phyloP scores from a whole-genome alignment of 202 grass and related monocot genomes.

The Setaria italica region DNA sequence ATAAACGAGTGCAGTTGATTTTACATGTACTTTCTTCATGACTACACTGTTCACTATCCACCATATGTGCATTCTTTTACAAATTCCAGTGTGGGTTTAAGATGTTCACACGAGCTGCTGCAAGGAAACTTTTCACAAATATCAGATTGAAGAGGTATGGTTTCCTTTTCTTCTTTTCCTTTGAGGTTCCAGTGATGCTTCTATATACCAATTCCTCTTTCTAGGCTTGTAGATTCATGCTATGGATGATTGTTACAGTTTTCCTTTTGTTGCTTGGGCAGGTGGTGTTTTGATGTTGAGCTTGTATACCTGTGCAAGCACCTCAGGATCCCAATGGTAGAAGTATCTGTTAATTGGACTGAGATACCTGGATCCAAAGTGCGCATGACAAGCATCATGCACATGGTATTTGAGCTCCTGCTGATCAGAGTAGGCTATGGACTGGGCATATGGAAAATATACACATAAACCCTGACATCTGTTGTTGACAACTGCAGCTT shows the following conservation, averaged over 20 bases:
- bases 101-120: constrained; percentile 93
- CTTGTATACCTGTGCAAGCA: constrained; percentile 91
- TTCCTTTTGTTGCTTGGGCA: constrained; percentile 1
- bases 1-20: background rate
- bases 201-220: background rate
- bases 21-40: background rate
- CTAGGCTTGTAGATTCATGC: background rate
- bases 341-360: constrained; percentile 88
- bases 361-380: constrained; percentile 97
- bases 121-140: constrained; percentile 91
- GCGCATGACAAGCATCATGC: constrained; percentile 75
- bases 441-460: constrained; percentile 84
- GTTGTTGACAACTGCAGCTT: constrained; percentile 24
- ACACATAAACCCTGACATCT: constrained; percentile 46
- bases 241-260: background rate
- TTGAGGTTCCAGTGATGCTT: background rate
- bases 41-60: background rate
- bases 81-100: constrained; percentile 92
- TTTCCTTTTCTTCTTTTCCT: constrained; percentile 3
- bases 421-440: constrained; percentile 92
- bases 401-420: constrained; percentile 95
- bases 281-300: constrained; percentile 99
- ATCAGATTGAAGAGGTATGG: constrained; percentile 85
- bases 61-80: constrained; percentile 13
- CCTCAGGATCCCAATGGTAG: constrained; percentile 77